A percentile compares a stretch with the other conserved stretches of the same genome.
Evolutionary conservation across 139 green algal species (phyloP).

Genomic region (Chlamydomonas sp.): DNA sequence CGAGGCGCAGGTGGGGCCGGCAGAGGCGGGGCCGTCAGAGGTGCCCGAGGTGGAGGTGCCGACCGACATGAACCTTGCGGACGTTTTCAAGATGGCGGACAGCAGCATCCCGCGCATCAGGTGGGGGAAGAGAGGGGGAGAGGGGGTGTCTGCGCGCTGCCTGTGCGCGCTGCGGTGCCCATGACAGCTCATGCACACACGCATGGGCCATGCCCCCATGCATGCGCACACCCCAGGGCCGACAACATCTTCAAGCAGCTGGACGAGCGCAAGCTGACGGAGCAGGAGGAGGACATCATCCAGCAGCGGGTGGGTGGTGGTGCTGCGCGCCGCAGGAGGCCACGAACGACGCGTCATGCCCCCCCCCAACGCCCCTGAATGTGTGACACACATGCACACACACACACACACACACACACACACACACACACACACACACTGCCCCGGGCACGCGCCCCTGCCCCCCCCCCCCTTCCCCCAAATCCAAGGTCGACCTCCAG

Average conservation of each 20-base stretch:
- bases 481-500: conserved; percentile 54
- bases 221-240: conserved; percentile 41
- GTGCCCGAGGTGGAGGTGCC: too few species aligned
- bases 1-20: too few species aligned
- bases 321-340: background rate
- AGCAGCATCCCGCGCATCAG: conserved; percentile 20
- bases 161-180: too few species aligned
- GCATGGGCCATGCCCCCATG: background rate
- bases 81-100: conserved; percentile 19
- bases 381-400: conserved; percentile 2
- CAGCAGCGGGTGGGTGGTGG: conserved; percentile 49
- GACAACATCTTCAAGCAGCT: conserved; percentile 73
- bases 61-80: conserved; percentile 21
- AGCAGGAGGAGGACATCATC: conserved; percentile 69
- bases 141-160: background rate
- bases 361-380: background rate
- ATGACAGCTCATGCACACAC: background rate
- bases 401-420: conserved; percentile 2
- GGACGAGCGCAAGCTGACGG: conserved; percentile 62
- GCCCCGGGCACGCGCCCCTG: too few species aligned
- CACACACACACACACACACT: background rate
- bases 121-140: background rate
- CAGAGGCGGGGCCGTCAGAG: too few species aligned
- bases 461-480: background rate
- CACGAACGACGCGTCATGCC: background rate